Base-by-base conservation (phyloP, 441 rosid species). In the Flueggea neowawraea region DNA sequence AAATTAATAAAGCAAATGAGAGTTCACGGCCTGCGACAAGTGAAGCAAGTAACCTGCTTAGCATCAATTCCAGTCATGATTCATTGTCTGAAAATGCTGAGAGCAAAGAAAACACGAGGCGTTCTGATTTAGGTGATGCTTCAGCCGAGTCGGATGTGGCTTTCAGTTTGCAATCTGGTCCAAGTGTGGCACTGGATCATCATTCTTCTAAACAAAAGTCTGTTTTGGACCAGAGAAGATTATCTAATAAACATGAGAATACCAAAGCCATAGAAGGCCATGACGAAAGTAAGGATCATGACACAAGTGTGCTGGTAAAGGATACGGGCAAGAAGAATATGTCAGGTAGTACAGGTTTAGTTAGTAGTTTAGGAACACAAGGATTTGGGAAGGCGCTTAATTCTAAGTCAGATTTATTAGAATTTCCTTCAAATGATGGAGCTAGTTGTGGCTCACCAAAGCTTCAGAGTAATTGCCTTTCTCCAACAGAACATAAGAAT, bases 41-140 rank as follows among this genome's bases (percentile, higher is more conserved):
- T 80, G 94, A 87, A 80, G 82, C 88, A 65, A 84, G 95, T 76
- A 83, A 85, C 69, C 66, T 74, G 41, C 67, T 61, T 12, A n/a
- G n/a, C n/a, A n/a, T n/a, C n/a, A n/a, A n/a, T n/a, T 78, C 84
- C 31, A 72, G 68, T 77, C 87, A 73, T 68, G 91, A 80, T 81
- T 73, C 90, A 56, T 50, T 82, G 62, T 80, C 82, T 64, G 84
- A 80, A 66, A 82, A 69, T 77, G 80, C 80, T 44, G 86, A 88
- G 63, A 86, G 83, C 72, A 86, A 81, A 81, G 79, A 72, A 70
- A 76, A 53, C 22, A 82, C n/a, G n/a, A n/a, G 82, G 81, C 64
- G 72, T 64, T 77, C 83, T 60, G 75, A 77, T 58, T 51, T 31
- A 59, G 77, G 69, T 22, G 85, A 76, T 57, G 80, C 75, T 64